phyloP scores from a whole-genome alignment of 1,284 basidiomycete species.

The Papiliotrema laurentii region DNA sequence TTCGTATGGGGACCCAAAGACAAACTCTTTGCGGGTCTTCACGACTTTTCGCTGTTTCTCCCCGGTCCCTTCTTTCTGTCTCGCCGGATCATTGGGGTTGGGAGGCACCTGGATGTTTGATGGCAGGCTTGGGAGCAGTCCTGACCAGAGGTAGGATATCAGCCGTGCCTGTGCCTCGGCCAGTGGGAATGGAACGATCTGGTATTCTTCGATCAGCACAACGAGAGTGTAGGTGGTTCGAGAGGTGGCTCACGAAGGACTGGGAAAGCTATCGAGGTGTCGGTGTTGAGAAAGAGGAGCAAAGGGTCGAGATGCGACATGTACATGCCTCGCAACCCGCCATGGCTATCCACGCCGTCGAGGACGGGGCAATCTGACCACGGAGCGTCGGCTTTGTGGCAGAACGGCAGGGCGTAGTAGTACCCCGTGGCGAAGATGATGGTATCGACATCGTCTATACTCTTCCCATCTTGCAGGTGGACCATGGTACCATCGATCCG shows the following conservation, averaged over 20 bases:
- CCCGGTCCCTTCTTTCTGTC: background rate
- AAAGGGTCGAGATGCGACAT: slow-evolving; percentile 38
- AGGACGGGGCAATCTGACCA: slow-evolving; percentile 26
- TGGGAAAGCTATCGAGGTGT: slow-evolving; percentile 45
- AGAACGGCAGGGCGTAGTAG: slow-evolving; percentile 48
- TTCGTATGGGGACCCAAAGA: slow-evolving; percentile 39
- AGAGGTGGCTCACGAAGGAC: slow-evolving; percentile 30
- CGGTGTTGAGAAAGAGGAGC: slow-evolving; percentile 43
- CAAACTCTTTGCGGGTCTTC: slow-evolving; percentile 22
- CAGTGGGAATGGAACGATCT: slow-evolving; percentile 49
- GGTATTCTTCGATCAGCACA: slow-evolving; percentile 28
- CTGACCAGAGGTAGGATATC: slow-evolving; percentile 36
- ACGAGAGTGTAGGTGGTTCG: too few relatives aligned
- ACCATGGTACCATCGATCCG: slow-evolving; percentile 11
- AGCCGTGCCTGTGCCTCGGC: slow-evolving; percentile 48
- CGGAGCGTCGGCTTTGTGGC: slow-evolving; percentile 32
- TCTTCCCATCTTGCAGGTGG: background rate
- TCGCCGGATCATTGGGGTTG: slow-evolving; percentile 27
- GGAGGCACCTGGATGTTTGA: slow-evolving; percentile 17
- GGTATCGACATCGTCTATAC: slow-evolving; percentile 34
- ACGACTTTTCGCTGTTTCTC: slow-evolving; percentile 17
- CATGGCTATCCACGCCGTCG: slow-evolving; percentile 15
- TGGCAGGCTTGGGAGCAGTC: slow-evolving; percentile 27
- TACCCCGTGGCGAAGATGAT: slow-evolving; percentile 52
- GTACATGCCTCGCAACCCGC: slow-evolving; percentile 38